Evolutionary conservation across 2,329 filamentous ascomycete species (phyloP), one percentile per base, ranked within the genome.

Genomic region (Pseudocercospora fuligena): DNA sequence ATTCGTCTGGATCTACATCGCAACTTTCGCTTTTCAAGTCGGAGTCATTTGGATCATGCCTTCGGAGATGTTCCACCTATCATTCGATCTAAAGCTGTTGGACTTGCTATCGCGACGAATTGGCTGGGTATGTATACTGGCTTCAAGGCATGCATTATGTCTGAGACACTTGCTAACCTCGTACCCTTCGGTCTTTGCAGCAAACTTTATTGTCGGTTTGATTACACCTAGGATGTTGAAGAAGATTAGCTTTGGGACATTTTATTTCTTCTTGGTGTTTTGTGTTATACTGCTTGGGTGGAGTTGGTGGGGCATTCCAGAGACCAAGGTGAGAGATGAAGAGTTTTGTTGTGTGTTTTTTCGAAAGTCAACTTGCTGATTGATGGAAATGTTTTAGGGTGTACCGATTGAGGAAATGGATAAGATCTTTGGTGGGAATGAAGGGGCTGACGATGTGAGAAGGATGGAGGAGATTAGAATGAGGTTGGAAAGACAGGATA

Each of bases 1-100:
- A 1, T 61, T 61, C 29, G 46, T 61, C 23, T 61, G 59, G 59
- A 29, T 61, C 25, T 61, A 61, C n/a, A 61, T 61, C 16, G 59
- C 40, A 4, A 53, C 5, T 19, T 61, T 61, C 31, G 59, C 59
- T 16, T 53, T 53, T 23, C 49, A 53, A 25, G 46, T 51, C 27
- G 59, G 59, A 53, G 46, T 61, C 11, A 46, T 29, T 7, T 61
- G 59, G 59, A 61, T 47, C n/a, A 43, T 61, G 25, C 49, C 40
- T 1, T 9, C 2, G 3, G 59, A 61, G 11, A 61, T 61, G 25
- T 61, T 61, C 59, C 59, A n/a, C 59, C 46, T 2, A 19, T 19
- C 9, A 53, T 61, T 16, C 25, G 59, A 7, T 43, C n/a, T 5
- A 61, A 61, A 29, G 59, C 54, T 14, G 54, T 58, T 4, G 54